A percentile compares a stretch with the other conserved stretches of the same genome.
These are phyloP conservation scores for Aspergillus sergii DNA, from an alignment of 2,329 filamentous ascomycete genomes.

Conservation along the genomic window DNA sequence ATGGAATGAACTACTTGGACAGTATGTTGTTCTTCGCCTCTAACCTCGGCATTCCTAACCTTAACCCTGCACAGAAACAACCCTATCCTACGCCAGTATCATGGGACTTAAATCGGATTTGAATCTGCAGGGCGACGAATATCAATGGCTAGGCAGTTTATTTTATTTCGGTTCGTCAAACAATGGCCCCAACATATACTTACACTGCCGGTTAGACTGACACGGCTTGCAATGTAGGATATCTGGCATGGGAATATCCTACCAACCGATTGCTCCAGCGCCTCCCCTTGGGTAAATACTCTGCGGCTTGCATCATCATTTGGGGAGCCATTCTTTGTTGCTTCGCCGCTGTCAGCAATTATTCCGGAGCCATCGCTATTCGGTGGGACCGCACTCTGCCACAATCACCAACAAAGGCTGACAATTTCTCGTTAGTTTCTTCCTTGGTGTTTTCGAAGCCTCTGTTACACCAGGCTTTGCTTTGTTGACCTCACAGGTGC, in stretches of 20 bases:
- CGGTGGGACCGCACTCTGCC: constrained; percentile 36
- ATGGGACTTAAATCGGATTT: constrained; percentile 57
- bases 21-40: constrained; percentile 32
- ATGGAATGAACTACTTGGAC: constrained; percentile 61
- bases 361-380: constrained; percentile 63
- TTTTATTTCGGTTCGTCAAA: constrained; percentile 51
- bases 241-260: constrained; percentile 65
- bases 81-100: constrained; percentile 55
- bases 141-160: constrained; percentile 56
- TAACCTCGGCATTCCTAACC: neutral
- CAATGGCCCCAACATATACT: neutral
- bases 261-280: constrained; percentile 66
- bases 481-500: constrained; percentile 62
- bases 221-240: constrained; percentile 33
- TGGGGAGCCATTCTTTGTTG: constrained; percentile 65
- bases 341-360: constrained; percentile 65
- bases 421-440: constrained; percentile 44
- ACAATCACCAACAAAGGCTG: neutral
- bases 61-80: constrained; percentile 41
- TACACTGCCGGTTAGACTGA: neutral
- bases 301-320: constrained; percentile 63
- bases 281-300: constrained; percentile 68
- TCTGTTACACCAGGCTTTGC: constrained; percentile 71
- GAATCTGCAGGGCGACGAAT: constrained; percentile 46
- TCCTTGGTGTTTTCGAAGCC: constrained; percentile 69